Evolutionary conservation across 2,329 filamentous ascomycete genomes (phyloP).

Genomic region (Diaporthe capsici): DNA sequence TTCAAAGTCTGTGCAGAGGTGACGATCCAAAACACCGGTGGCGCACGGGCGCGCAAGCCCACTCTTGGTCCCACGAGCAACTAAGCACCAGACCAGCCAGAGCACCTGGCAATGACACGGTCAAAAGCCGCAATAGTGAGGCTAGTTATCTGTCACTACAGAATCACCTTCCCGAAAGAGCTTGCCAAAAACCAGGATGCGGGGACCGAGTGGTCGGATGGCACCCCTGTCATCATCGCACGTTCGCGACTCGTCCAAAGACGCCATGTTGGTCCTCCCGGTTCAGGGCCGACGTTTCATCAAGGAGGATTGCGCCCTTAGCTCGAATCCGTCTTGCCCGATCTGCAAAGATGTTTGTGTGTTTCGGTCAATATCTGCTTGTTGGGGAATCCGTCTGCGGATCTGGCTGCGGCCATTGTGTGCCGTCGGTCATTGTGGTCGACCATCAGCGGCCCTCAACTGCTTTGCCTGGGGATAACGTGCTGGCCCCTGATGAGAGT

Average conservation of each 20-base stretch:
- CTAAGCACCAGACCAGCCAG: not conserved
- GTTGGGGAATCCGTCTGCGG: not conserved
- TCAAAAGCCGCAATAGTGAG: not conserved
- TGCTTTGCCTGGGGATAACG: not conserved
- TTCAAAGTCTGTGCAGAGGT: conserved; percentile 32
- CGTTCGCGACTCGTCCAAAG: conserved; percentile 10
- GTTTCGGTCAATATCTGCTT: not conserved
- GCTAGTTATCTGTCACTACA: not conserved
- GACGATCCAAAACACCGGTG: conserved; percentile 28
- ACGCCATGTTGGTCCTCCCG: conserved; percentile 6
- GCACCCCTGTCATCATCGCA: not conserved
- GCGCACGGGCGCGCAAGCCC: conserved; percentile 25
- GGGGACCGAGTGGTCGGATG: not conserved
- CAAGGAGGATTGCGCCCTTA: conserved; percentile 14
- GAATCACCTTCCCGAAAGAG: not conserved
- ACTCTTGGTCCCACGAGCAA: not conserved
- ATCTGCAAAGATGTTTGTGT: not conserved
- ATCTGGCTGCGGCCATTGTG: not conserved
- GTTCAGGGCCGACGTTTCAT: conserved; percentile 28
- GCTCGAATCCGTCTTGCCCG: not conserved
- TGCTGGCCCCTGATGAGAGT: conserved; percentile 3
- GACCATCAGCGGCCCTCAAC: not conserved
- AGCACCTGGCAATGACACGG: not conserved
- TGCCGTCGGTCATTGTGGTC: not conserved
- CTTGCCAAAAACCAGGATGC: not conserved